Percentiles rank a stretch among this genome's conserved stretches.
phyloP scores from a whole-genome alignment of 176 grass and related monocot species.

The Pharus latifolius region DNA sequence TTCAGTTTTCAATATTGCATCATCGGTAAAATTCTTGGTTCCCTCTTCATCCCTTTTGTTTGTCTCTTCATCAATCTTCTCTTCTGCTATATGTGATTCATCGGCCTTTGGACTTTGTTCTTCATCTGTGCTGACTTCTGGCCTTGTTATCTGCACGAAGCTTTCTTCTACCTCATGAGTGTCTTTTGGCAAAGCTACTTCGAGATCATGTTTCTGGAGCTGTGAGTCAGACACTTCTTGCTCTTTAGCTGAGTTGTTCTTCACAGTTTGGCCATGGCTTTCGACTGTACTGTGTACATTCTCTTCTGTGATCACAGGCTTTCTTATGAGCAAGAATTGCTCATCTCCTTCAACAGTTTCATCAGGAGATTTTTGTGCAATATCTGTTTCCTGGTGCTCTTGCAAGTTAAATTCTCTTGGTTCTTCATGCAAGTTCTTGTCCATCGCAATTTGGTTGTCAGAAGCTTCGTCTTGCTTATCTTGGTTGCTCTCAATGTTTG shows the following conservation, averaged over 20 bases:
- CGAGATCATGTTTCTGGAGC: conserved; percentile 25
- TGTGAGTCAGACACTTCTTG: conserved; percentile 5
- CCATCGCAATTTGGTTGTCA: conserved; percentile 4
- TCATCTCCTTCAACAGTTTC: conserved; percentile 13
- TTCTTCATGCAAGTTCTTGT: conserved; percentile 5
- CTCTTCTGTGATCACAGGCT: conserved; percentile 16
- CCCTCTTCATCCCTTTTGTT: conserved; percentile 33
- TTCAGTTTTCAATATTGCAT: conserved; percentile 23
- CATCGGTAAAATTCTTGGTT: conserved; percentile 16
- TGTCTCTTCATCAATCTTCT: conserved; percentile 30
- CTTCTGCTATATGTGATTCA: conserved; percentile 20
- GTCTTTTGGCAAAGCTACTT: conserved; percentile 25
- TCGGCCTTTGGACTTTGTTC: conserved; percentile 21
- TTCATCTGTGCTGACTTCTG: conserved; percentile 26
- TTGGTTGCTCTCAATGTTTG: conserved; percentile 16
- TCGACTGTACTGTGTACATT: conserved; percentile 15
- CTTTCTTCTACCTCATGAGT: conserved; percentile 14
- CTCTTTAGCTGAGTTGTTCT: conserved; percentile 15
- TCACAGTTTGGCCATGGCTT: conserved; percentile 10
- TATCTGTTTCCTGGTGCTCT: background rate
- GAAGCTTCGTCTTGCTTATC: conserved; percentile 17
- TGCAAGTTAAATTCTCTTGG: conserved; percentile 14
- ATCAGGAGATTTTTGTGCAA: conserved; percentile 9
- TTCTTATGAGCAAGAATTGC: conserved; percentile 1
- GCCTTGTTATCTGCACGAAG: conserved; percentile 8